Percentiles rank a stretch among this genome's conserved stretches.
These are phyloP conservation scores for Lycium barbarum DNA, from an alignment of 257 asterid genomes.

Conservation along the genomic window DNA sequence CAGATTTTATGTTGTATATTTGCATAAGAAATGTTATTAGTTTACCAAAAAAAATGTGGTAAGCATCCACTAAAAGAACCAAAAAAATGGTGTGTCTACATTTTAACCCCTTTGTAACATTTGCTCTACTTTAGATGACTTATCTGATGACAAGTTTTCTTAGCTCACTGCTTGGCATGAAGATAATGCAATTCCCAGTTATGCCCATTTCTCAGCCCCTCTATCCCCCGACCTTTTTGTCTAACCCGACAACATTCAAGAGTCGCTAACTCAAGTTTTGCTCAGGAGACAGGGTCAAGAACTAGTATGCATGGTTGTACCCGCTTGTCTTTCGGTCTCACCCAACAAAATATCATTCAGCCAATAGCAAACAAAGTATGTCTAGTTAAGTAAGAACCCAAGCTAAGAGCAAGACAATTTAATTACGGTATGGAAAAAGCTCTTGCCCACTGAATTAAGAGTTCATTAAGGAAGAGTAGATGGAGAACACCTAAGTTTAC, in stretches of 20 bases:
- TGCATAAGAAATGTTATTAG: neutral
- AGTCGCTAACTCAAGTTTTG: neutral
- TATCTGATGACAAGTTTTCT: neutral
- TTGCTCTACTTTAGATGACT: neutral
- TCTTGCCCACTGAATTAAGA: neutral
- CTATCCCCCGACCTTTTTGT: neutral
- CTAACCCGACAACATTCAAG: neutral
- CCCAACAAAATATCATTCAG: neutral
- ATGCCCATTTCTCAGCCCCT: neutral
- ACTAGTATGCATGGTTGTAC: neutral
- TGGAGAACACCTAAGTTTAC: neutral
- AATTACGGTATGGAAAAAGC: neutral
- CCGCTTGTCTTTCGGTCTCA: neutral
- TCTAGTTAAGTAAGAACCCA: neutral
- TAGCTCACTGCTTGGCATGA: neutral
- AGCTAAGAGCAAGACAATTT: neutral
- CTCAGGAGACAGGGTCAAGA: neutral
- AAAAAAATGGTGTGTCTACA: neutral
- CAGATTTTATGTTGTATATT: neutral
- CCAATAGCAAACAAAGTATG: neutral
- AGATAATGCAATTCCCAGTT: neutral
- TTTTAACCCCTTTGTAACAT: neutral
- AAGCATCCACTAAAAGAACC: neutral
- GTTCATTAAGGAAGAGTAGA: neutral
- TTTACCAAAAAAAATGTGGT: neutral